Conservation (phyloP, 2,329 filamentous ascomycete genomes). For the Pseudopyrenochaeta lycopersici region DNA sequence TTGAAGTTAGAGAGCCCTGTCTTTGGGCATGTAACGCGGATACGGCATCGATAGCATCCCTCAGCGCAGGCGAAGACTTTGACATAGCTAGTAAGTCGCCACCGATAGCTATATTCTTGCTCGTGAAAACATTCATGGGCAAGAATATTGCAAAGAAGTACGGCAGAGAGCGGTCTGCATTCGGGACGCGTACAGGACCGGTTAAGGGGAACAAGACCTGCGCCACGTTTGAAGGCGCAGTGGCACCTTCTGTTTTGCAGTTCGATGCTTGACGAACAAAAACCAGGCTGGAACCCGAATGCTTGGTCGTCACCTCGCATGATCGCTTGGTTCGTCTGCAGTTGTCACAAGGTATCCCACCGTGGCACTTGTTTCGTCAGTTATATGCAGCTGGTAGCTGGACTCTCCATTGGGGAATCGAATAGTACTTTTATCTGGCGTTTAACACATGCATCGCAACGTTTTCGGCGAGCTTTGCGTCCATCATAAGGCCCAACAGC, state of each 20-base stretch:
- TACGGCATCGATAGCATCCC: slow-evolving; percentile 31
- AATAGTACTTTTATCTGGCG: slow-evolving; percentile 34
- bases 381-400: not conserved
- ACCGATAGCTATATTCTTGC: slow-evolving; percentile 7
- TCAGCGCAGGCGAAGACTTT: slow-evolving; percentile 21
- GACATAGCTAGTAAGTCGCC: slow-evolving; percentile 19
- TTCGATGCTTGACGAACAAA: slow-evolving; percentile 20
- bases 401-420: not conserved
- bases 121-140: slow-evolving; percentile 28
- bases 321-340: slow-evolving; percentile 25
- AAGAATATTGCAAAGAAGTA: slow-evolving; percentile 37
- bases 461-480: slow-evolving; percentile 36
- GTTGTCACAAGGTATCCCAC: slow-evolving; percentile 29
- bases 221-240: not conserved
- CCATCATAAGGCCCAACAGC: slow-evolving; percentile 37
- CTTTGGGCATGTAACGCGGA: slow-evolving; percentile 19
- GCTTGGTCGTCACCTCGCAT: slow-evolving; percentile 16
- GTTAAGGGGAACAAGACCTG: not conserved
- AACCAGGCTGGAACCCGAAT: slow-evolving; percentile 12
- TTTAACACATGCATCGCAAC: slow-evolving; percentile 35
- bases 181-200: not conserved
- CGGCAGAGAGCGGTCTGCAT: slow-evolving; percentile 13
- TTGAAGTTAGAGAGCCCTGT: not conserved
- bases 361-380: slow-evolving; percentile 27
- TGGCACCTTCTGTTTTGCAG: not conserved